Evolutionary conservation across 2,329 filamentous ascomycete species (phyloP).

Genomic region (Aspergillus proliferans): DNA sequence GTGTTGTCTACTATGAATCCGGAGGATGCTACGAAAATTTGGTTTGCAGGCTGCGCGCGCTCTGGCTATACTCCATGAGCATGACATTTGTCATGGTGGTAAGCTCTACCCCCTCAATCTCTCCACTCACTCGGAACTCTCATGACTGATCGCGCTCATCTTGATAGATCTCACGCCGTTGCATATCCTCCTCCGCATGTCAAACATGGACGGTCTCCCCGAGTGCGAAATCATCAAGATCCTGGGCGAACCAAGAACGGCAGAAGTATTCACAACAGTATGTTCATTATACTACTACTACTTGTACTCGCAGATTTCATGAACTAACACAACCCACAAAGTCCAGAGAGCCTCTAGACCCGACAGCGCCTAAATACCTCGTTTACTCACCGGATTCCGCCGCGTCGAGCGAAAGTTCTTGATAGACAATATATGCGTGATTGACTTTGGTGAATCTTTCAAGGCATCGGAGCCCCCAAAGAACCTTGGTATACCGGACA

Average conservation of each 20-base stretch:
- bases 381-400: neutral
- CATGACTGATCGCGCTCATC: neutral
- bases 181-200: constrained; percentile 2
- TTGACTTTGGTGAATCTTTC: constrained; percentile 1
- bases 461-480: neutral
- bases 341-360: neutral
- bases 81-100: constrained; percentile 1
- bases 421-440: neutral
- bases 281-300: too few relatives aligned
- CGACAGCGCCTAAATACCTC: neutral
- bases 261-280: neutral
- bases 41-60: neutral
- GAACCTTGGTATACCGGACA: neutral
- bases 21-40: neutral
- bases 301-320: too few relatives aligned
- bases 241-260: neutral
- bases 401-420: neutral
- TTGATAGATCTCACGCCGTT: neutral
- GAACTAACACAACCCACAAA: too few relatives aligned
- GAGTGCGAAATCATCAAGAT: constrained; percentile 1
- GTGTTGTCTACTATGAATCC: too few relatives aligned
- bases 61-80: neutral
- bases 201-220: neutral
- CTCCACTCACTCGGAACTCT: neutral
- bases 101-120: neutral